A percentile compares a stretch with the other conserved stretches of the same genome.
These are phyloP conservation scores for Oryza longistaminata DNA, from an alignment of 176 grass and related monocot genomes.

Conservation along the genomic window DNA sequence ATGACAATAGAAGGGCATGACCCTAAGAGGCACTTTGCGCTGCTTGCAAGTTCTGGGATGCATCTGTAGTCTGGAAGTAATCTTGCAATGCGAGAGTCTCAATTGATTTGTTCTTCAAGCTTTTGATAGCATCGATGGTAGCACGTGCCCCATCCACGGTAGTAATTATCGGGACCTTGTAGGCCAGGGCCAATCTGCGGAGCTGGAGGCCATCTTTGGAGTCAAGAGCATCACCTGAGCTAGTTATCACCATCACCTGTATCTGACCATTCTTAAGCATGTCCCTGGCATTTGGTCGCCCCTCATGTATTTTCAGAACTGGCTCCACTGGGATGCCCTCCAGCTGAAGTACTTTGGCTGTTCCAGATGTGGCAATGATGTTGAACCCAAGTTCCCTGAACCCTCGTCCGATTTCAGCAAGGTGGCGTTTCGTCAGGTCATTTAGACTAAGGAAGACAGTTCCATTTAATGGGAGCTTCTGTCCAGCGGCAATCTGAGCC, in stretches of 20 bases:
- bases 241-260: constrained; percentile 97
- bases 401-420: constrained; percentile 68
- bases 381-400: constrained; percentile 81
- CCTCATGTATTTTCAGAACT: constrained; percentile 94
- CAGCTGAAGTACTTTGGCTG: constrained; percentile 80
- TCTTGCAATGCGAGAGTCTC: constrained; percentile 89
- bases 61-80: constrained; percentile 65
- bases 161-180: constrained; percentile 92
- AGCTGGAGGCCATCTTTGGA: constrained; percentile 82
- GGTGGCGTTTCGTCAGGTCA: constrained; percentile 83
- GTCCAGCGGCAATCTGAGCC: constrained; percentile 97
- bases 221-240: constrained; percentile 85
- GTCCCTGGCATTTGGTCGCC: constrained; percentile 85
- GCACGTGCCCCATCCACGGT: constrained; percentile 91
- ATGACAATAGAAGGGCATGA: not conserved
- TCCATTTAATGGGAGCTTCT: constrained; percentile 73
- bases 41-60: constrained; percentile 53
- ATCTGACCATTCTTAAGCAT: constrained; percentile 91
- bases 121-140: constrained; percentile 83
- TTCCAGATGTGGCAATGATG: constrained; percentile 88
- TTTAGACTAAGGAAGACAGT: constrained; percentile 91
- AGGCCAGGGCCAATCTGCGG: constrained; percentile 77
- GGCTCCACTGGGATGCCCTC: constrained; percentile 76
- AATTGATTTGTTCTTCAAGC: constrained; percentile 74
- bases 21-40: constrained; percentile 54